phyloP scores from a whole-genome alignment of 2,329 filamentous ascomycete species.

The Exophiala spinifera region DNA sequence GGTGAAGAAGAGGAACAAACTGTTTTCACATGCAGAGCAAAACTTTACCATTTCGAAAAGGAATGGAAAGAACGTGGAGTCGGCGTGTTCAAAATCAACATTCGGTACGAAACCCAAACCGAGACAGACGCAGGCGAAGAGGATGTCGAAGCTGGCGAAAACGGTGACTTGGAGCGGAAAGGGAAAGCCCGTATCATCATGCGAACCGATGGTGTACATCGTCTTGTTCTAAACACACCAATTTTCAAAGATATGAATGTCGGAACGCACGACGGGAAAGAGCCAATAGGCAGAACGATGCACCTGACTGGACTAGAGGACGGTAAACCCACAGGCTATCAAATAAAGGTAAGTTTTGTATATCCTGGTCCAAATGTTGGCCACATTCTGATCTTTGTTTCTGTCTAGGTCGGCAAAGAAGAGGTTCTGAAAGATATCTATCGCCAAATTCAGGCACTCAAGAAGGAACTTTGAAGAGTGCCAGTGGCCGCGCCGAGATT shows the following conservation, averaged over 20 bases:
- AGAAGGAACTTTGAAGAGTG: conserved; percentile 17
- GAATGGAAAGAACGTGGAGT: conserved; percentile 73
- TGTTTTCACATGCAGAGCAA: conserved; percentile 71
- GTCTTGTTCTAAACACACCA: conserved; percentile 81
- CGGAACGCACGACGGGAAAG: conserved; percentile 60
- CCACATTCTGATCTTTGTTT: neutral
- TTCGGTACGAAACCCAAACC: conserved; percentile 51
- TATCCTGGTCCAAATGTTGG: neutral
- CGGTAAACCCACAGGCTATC: conserved; percentile 50
- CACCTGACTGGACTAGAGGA: conserved; percentile 60
- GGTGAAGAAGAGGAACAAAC: conserved; percentile 82
- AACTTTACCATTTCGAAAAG: conserved; percentile 74
- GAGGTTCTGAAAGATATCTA: conserved; percentile 48
- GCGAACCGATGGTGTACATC: conserved; percentile 84
- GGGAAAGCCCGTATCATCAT: conserved; percentile 72
- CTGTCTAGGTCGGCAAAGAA: conserved; percentile 40
- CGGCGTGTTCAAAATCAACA: conserved; percentile 38
- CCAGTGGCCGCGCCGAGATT: too few relatives aligned
- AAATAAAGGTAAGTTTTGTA: conserved; percentile 55
- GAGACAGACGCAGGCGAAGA: conserved; percentile 30
- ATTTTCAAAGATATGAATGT: conserved; percentile 77
- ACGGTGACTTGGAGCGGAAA: conserved; percentile 33
- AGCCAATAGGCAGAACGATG: conserved; percentile 68
- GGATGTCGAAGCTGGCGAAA: conserved; percentile 42
- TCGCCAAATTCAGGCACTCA: conserved; percentile 36